Conservation (phyloP, 1,139 yeast genomes). For the Chernovozyma sophiae-reginae region DNA sequence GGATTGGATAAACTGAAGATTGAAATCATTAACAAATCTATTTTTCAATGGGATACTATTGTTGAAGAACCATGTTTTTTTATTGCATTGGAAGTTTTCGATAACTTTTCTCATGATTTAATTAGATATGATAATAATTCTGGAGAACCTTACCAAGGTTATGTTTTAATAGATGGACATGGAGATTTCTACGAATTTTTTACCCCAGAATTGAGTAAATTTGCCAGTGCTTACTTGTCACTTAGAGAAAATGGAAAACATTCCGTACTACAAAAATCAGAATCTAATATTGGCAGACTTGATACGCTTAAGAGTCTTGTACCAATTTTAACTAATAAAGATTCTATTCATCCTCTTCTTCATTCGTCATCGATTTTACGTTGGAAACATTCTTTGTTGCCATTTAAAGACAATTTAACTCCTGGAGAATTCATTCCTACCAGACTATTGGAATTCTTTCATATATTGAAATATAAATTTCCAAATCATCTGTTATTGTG, state of each 20-base stretch:
- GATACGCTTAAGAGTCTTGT: conserved; percentile 25
- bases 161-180: conserved; percentile 66
- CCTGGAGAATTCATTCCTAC: conserved; percentile 84
- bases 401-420: conserved; percentile 65
- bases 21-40: conserved; percentile 66
- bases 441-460: conserved; percentile 61
- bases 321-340: conserved; percentile 29
- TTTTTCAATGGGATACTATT: conserved; percentile 66
- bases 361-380: conserved; percentile 31
- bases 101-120: conserved; percentile 80
- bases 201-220: conserved; percentile 62
- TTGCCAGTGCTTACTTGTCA: conserved; percentile 52
- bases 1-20: conserved; percentile 49
- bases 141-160: conserved; percentile 71
- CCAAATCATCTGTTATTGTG: conserved; percentile 73
- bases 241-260: conserved; percentile 47
- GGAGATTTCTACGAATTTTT: conserved; percentile 79
- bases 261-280: conserved; percentile 27
- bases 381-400: conserved; percentile 36
- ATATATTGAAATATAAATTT: conserved; percentile 58
- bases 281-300: conserved; percentile 17
- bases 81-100: conserved; percentile 80
- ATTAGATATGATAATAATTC: conserved; percentile 69
- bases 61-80: conserved; percentile 74
- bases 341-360: conserved; percentile 37